phyloP scores from a whole-genome alignment of 805 yeast species.

The Suhomyces sp. region DNA sequence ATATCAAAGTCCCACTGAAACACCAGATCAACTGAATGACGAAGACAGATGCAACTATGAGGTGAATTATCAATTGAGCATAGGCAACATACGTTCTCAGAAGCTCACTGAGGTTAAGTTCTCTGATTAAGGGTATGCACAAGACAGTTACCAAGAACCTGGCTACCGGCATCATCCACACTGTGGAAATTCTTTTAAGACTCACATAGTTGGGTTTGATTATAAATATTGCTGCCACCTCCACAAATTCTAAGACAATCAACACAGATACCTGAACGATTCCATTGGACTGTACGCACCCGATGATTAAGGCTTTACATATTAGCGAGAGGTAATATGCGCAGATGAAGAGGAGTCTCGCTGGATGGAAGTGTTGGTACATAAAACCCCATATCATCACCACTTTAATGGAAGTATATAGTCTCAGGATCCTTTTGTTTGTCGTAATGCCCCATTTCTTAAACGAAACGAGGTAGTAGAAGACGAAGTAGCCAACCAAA shows the following conservation, averaged over 20 bases:
- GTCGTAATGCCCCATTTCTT: slow-evolving; percentile 12
- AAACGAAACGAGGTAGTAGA: slow-evolving; percentile 25
- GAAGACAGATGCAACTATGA: slow-evolving; percentile 28
- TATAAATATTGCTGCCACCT: slow-evolving; percentile 18
- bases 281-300: slow-evolving; percentile 44
- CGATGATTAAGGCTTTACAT: slow-evolving; percentile 39
- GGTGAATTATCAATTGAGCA: slow-evolving; percentile 42
- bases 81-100: slow-evolving; percentile 42
- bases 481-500: slow-evolving; percentile 19
- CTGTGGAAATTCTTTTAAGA: slow-evolving; percentile 25
- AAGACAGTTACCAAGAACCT: slow-evolving; percentile 39
- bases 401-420: slow-evolving; percentile 48
- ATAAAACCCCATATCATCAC: slow-evolving; percentile 46
- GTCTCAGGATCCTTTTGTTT: slow-evolving; percentile 22
- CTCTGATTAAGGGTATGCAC: slow-evolving; percentile 42
- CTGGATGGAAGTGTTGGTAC: slow-evolving; percentile 45
- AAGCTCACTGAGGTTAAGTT: slow-evolving; percentile 34
- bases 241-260: slow-evolving; percentile 32
- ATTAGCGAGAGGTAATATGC: slow-evolving; percentile 15
- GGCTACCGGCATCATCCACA: slow-evolving; percentile 36
- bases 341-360: slow-evolving; percentile 34
- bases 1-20: slow-evolving; percentile 21
- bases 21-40: slow-evolving; percentile 28
- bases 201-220: slow-evolving; percentile 28
- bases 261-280: slow-evolving; percentile 41